These are phyloP conservation scores for Ichthyophthirius multifiliis DNA, from an alignment of 169 alveolate genomes.

Conservation along the genomic window DNA sequence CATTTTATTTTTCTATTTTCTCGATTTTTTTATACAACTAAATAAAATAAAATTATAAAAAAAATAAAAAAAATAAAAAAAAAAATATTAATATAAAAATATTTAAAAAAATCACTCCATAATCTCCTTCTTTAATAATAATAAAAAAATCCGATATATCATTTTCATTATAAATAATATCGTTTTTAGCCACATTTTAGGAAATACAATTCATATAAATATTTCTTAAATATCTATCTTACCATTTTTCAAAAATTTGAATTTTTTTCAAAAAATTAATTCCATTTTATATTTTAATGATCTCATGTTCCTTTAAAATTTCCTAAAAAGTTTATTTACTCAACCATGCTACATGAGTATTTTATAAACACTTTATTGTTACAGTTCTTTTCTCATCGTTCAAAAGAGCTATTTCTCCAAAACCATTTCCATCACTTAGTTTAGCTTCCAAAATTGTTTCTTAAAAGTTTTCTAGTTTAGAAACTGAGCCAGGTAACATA, in stretches of 20 bases:
- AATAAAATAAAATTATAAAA: too few species aligned
- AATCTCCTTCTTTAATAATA: background rate
- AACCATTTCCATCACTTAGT: constrained; percentile 48
- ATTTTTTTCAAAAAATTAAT: background rate
- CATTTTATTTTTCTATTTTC: too few species aligned
- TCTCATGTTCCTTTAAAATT: background rate
- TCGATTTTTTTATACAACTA: too few species aligned
- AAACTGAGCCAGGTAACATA: too few species aligned
- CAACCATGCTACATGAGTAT: constrained; percentile 56
- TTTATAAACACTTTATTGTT: constrained; percentile 59
- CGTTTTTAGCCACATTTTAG: background rate
- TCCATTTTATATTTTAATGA: background rate
- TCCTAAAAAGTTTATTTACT: constrained; percentile 15
- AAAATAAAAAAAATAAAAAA: too few species aligned
- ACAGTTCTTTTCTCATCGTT: constrained; percentile 71
- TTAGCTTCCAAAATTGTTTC: too few species aligned
- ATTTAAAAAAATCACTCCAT: too few species aligned
- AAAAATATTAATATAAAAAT: too few species aligned
- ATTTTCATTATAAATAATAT: background rate
- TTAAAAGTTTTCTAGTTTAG: too few species aligned
- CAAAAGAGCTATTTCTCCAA: constrained; percentile 78
- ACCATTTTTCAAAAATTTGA: too few species aligned
- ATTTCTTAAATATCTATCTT: background rate
- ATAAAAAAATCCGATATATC: background rate
- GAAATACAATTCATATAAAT: background rate